phyloP scores from a whole-genome alignment of 768 basidiomycete genomes.

The Austroboletus eburneus region DNA sequence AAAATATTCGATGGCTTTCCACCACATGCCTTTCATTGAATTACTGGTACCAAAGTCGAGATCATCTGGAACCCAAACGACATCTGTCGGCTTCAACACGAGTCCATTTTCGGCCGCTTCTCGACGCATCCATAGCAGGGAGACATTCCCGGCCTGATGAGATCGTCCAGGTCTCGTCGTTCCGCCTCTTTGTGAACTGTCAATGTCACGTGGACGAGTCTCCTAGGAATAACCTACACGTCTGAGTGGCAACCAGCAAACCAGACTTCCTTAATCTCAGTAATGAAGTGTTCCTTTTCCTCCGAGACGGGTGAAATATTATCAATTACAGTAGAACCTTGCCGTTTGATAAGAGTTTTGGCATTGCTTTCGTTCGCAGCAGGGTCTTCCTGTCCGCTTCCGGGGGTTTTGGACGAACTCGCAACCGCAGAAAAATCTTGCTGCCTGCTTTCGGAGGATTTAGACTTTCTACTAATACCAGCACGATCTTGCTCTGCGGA shows the following conservation, averaged over 20 bases:
- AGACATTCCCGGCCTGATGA: conserved; percentile 22
- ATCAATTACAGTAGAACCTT: not conserved
- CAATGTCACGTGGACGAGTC: not conserved
- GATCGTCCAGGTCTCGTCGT: conserved; percentile 20
- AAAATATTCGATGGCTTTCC: conserved; percentile 12
- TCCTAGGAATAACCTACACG: conserved; percentile 17
- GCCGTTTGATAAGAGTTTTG: too few relatives aligned
- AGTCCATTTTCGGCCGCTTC: conserved; percentile 28
- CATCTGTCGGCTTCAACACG: conserved; percentile 21
- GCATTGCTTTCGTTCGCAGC: too few relatives aligned
- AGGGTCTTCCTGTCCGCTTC: too few relatives aligned
- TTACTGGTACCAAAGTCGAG: conserved; percentile 19
- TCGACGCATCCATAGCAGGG: conserved; percentile 33
- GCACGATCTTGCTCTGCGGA: not conserved
- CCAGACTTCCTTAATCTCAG: conserved; percentile 62
- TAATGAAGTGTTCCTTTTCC: not conserved
- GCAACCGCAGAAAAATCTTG: too few relatives aligned
- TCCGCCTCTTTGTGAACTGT: conserved; percentile 17
- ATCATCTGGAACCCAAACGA: conserved; percentile 27
- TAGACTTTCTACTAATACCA: too few relatives aligned
- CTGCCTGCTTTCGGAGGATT: too few relatives aligned
- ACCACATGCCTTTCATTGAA: conserved; percentile 14
- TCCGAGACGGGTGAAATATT: not conserved
- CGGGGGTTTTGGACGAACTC: too few relatives aligned
- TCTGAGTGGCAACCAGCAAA: conserved; percentile 48